A percentile compares a stretch with the other conserved stretches of the same genome.
These are phyloP conservation scores for Monosporozyma servazzii DNA, from an alignment of 805 yeast genomes.

Conservation along the genomic window DNA sequence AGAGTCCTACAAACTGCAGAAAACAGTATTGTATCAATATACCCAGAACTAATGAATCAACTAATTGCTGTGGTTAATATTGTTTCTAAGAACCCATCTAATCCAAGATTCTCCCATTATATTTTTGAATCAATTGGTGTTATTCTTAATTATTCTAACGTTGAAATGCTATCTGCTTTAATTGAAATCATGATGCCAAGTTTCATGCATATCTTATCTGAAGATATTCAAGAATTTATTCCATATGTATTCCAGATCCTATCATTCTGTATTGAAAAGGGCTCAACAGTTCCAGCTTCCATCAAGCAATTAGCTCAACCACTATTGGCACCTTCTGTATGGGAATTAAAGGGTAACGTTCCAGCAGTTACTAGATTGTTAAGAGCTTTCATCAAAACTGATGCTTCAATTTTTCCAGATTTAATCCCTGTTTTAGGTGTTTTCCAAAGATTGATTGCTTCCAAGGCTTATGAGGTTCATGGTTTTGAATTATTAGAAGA, in stretches of 20 bases:
- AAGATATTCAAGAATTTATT: slow-evolving; percentile 87
- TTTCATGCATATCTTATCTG: slow-evolving; percentile 56
- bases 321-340: slow-evolving; percentile 75
- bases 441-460: slow-evolving; percentile 86
- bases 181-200: slow-evolving; percentile 52
- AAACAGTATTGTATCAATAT: slow-evolving; percentile 44
- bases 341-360: slow-evolving; percentile 90
- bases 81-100: slow-evolving; percentile 84
- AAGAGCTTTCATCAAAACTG: slow-evolving; percentile 47
- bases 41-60: slow-evolving; percentile 47
- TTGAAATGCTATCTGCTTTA: slow-evolving; percentile 25
- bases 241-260: slow-evolving; percentile 91
- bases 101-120: slow-evolving; percentile 87
- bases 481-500: slow-evolving; percentile 81
- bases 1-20: slow-evolving; percentile 68
- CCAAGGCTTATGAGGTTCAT: slow-evolving; percentile 66
- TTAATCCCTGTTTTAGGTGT: slow-evolving; percentile 84
- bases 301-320: slow-evolving; percentile 69
- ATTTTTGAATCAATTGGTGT: slow-evolving; percentile 82
- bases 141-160: slow-evolving; percentile 45
- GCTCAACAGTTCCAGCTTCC: slow-evolving; percentile 47
- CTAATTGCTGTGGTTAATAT: slow-evolving; percentile 57
- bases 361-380: slow-evolving; percentile 86
- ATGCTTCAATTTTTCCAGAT: slow-evolving; percentile 31
- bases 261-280: slow-evolving; percentile 59